phyloP scores from a whole-genome alignment of 2,329 filamentous ascomycete genomes.

The Corinectria fuckeliana region DNA sequence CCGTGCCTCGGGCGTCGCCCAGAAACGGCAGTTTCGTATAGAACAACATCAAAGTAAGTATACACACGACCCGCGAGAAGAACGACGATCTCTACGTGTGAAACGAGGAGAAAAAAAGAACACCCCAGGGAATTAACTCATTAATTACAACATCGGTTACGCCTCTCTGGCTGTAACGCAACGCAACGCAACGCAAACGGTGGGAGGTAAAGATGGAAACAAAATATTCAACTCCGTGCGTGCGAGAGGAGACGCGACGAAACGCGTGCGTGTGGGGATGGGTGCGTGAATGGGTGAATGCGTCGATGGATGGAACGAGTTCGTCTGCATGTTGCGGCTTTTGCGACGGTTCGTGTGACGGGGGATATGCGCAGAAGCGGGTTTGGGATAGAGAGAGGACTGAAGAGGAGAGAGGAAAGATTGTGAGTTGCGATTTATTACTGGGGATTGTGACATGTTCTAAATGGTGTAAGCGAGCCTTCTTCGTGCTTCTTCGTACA shows the following conservation, averaged over 20 bases:
- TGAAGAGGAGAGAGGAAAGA: too few species aligned
- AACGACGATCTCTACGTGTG: not conserved
- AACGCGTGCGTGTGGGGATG: not conserved
- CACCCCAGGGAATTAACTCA: not conserved
- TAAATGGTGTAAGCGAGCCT: not conserved
- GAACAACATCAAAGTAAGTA: not conserved
- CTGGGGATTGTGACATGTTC: not conserved
- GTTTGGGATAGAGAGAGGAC: constrained; percentile 1
- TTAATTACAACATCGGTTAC: too few species aligned
- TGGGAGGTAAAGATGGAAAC: not conserved
- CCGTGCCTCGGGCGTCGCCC: not conserved
- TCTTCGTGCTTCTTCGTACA: too few species aligned
- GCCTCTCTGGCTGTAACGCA: not conserved
- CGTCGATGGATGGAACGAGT: too few species aligned
- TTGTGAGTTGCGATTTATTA: too few species aligned
- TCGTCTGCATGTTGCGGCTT: too few species aligned
- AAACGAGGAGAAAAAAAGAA: not conserved
- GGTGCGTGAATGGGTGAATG: too few species aligned
- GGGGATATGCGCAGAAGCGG: not conserved
- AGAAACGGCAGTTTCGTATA: not conserved
- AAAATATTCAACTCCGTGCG: not conserved
- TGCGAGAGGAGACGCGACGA: not conserved
- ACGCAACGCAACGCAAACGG: not conserved
- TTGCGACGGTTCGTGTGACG: not conserved
- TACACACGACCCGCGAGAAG: not conserved